Conservation (phyloP, 108 stramenopile species). For the Cyclotella cryptica region DNA sequence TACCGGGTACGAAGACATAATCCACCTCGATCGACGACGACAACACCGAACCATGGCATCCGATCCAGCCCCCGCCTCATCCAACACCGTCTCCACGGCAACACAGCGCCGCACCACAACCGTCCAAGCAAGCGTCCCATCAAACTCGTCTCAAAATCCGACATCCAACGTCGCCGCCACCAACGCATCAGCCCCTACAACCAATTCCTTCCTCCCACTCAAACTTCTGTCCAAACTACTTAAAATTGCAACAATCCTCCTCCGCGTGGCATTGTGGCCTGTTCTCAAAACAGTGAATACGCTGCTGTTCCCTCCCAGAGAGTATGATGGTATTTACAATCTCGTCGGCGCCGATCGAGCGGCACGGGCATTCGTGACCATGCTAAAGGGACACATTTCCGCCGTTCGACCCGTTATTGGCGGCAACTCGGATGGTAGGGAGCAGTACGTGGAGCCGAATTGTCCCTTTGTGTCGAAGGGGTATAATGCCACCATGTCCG, state of each 20-base stretch:
- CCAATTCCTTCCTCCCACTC: not conserved
- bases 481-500: slow-evolving; percentile 28
- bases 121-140: not conserved
- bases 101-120: slow-evolving; percentile 34
- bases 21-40: too few relatives aligned
- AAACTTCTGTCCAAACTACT: slow-evolving; percentile 29
- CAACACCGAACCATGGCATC: slow-evolving; percentile 19
- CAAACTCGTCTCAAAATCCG: not conserved
- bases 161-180: not conserved
- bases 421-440: slow-evolving; percentile 10
- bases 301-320: slow-evolving; percentile 52
- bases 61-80: slow-evolving; percentile 16
- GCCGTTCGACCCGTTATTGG: slow-evolving; percentile 23
- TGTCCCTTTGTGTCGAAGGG: slow-evolving; percentile 58
- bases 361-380: slow-evolving; percentile 63
- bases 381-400: slow-evolving; percentile 46
- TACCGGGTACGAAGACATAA: too few relatives aligned
- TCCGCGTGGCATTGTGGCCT: slow-evolving; percentile 64
- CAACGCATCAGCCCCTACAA: not conserved
- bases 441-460: slow-evolving; percentile 54
- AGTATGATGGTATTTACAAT: slow-evolving; percentile 70
- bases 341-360: slow-evolving; percentile 64
- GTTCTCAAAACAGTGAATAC: slow-evolving; percentile 41
- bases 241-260: slow-evolving; percentile 35
- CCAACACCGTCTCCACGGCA: slow-evolving; percentile 24